Percentiles rank a stretch among this genome's conserved stretches.
Conservation (phyloP, 1,284 basidiomycete species). For the Papiliotrema terrestris region DNA sequence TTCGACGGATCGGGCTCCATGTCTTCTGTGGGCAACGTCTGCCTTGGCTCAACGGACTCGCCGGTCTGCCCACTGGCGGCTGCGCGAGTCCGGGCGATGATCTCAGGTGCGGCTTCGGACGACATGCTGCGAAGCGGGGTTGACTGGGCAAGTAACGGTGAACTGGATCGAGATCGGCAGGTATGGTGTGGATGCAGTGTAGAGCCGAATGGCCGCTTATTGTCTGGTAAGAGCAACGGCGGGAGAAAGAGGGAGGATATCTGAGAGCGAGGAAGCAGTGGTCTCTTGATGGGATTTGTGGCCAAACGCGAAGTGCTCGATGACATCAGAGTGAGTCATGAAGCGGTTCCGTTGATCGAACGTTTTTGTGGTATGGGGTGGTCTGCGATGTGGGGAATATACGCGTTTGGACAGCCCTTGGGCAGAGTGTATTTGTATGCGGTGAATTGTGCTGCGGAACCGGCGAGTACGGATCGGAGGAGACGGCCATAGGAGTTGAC, state of each 20-base stretch:
- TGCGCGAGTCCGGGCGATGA: slow-evolving; percentile 27
- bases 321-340: neutral
- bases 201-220: neutral
- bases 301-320: neutral
- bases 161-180: neutral
- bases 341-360: neutral
- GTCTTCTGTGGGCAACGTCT: slow-evolving; percentile 33
- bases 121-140: slow-evolving; percentile 7
- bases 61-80: slow-evolving; percentile 28
- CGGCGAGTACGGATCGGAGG: too few relatives aligned
- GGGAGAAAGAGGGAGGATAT: neutral
- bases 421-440: too few relatives aligned
- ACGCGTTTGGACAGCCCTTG: too few relatives aligned
- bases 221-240: neutral
- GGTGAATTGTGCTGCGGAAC: too few relatives aligned
- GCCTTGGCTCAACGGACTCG: slow-evolving; percentile 30
- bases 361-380: neutral
- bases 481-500: too few relatives aligned
- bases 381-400: too few relatives aligned
- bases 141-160: neutral
- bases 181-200: neutral
- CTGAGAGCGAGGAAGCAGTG: neutral
- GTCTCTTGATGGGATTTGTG: neutral
- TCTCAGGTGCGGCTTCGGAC: slow-evolving; percentile 24
- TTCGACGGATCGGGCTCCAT: slow-evolving; percentile 34